Base-by-base conservation (phyloP, 495 filamentous ascomycete species). In the Aspergillus biplanus region DNA sequence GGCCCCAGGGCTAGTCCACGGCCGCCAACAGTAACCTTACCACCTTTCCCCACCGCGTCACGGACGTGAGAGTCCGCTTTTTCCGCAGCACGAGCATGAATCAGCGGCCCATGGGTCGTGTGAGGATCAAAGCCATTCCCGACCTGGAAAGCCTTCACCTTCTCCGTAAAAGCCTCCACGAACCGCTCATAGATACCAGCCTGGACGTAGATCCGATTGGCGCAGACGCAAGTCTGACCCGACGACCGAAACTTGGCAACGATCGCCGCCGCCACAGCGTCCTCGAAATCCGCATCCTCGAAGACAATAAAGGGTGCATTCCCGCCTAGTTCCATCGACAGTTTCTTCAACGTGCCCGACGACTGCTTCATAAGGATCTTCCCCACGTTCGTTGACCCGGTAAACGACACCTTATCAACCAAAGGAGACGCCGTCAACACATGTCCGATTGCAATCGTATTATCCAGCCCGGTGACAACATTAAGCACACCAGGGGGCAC, bases 261-360 rank as follows among this genome's bases (percentile, higher is more conserved):
- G 7, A 84, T 80, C 6, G 82, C 71, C 6, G 75, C 80, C 31
- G 76, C 71, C 2, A 83, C 73, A 2, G 87, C 84, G 31, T 77
- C 72, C 5, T 86, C 81, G 15, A 88, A 67, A 58, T 89, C 79
- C 7, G 82, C 87, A 65, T 90, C 87, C 52, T 89, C 82, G 65
- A 89, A 90, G 16, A 90, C 78, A 56, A 90, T 78, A 71, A 88
- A 87, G 0, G 87, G 87, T 18, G 83, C 83, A 67, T 90, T 89
- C 9, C 87, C 87, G 13, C 87, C 87, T 6, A 89, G 80, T 71
- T 90, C 87, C 44, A 89, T 82, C 3, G 81, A 85, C 6, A 87
- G 73, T 62, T 87, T 89, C 75, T 88, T 89, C 53, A 90, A 67
- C 5, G 80, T 80, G 18, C 80, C 73, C 1, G 82, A 73, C 39